A percentile compares a stretch with the other conserved stretches of the same genome.
phyloP scores from a whole-genome alignment of 2,329 filamentous ascomycete genomes.

The Penicillium sp. region DNA sequence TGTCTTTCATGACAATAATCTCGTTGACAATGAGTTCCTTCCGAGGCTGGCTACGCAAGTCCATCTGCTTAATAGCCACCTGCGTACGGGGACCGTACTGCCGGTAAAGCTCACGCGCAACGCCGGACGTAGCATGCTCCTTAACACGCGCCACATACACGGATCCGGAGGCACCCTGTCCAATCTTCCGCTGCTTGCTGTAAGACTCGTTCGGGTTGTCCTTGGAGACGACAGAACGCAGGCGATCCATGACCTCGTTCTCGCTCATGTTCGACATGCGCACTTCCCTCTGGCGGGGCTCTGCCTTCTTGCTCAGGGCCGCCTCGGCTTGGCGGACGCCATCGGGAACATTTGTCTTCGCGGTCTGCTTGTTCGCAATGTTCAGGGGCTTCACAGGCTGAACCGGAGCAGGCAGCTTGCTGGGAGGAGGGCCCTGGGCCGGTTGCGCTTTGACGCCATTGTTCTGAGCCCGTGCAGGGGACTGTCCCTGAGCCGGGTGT shows the following conservation, averaged over 20 bases:
- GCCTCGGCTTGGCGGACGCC: constrained; percentile 81
- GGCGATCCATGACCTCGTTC: constrained; percentile 88
- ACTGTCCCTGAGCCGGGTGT: constrained; percentile 35
- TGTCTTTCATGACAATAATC: constrained; percentile 99
- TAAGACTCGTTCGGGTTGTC: constrained; percentile 91
- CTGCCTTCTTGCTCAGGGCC: constrained; percentile 72
- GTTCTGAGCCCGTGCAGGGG: no score
- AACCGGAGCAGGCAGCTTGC: constrained; percentile 50
- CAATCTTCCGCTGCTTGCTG: constrained; percentile 99
- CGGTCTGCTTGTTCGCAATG: constrained; percentile 57
- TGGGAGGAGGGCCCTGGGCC: constrained; percentile 45
- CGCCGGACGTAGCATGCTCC: constrained; percentile 67
- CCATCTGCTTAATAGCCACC: constrained; percentile 99
- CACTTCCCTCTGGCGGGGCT: constrained; percentile 77
- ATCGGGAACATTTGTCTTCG: constrained; percentile 46
- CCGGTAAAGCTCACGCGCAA: constrained; percentile 68
- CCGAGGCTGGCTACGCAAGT: constrained; percentile 87
- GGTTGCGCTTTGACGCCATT: no score
- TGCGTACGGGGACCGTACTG: constrained; percentile 73
- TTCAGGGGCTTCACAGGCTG: constrained; percentile 67
- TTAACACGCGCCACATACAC: constrained; percentile 97
- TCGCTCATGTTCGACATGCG: constrained; percentile 99
- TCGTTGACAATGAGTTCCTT: constrained; percentile 99
- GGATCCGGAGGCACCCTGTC: constrained; percentile 92
- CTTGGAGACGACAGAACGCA: constrained; percentile 89